Evolutionary conservation across 1,139 yeast genomes (phyloP), one percentile per base, ranked within the genome.

Genomic region (Yamadazyma diospyri): DNA sequence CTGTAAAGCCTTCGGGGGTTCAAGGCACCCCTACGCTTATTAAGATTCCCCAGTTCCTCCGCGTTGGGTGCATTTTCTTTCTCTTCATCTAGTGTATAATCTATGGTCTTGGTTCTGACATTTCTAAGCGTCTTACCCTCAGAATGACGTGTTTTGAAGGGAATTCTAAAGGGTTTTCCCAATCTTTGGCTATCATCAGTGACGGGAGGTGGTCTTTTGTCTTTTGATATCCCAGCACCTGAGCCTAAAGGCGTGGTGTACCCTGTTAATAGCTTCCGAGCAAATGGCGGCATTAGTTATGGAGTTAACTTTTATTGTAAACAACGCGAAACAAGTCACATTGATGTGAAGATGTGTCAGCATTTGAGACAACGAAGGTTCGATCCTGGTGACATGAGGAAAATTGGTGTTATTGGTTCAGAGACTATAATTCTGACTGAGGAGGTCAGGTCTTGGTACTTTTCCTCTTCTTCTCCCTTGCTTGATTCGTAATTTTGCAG

Each of bases 1-100:
- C 51, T 47, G 27, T 61, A 57, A 31, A 59, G 42, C 39, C 59
- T 57, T 39, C 74, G 53, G 3, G 78, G 74, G 32, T 74, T 57
- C 23, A 78, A 54, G 0, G 82, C 83, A 31, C 81, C 81, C 30
- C 48, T 53, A 29, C 57, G 51, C 42, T 62, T 67, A 8, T 24
- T 38, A 2, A 48, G 35, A 14, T 50, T 45, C 1, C 66, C 69
- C 15, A 53, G 41, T 12, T 50, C 65, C 35, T 60, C 60, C 8
- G 50, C 47, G 15, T 33, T 32, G 18, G 49, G 58, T 4, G 37
- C 48, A 6, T 44, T 49, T 6, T 41, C 48, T 9, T 33, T 42
- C 16, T 42, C 56, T n/a, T 41, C 44, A n/a, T 35, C 39, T 1
- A 33, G 23, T 2, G 61, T 56, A 36, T 67, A 67, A 38, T 51